Percentiles rank a stretch among this genome's conserved stretches.
These are phyloP conservation scores for Zanthoxylum bungeanum DNA, from an alignment of 345 rosid genomes.

Conservation along the genomic window DNA sequence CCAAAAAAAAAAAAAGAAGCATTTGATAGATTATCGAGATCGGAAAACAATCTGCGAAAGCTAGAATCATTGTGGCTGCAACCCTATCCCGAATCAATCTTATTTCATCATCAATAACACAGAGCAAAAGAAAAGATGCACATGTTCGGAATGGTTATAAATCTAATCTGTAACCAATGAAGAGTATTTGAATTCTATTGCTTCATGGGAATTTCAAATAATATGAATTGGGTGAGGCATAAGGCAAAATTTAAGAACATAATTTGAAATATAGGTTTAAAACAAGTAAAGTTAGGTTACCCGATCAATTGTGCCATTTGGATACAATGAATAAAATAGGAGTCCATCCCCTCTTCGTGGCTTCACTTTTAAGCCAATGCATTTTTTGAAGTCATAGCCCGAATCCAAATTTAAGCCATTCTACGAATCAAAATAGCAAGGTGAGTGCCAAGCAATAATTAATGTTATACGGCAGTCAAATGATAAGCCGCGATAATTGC, in stretches of 20 bases:
- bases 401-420: conserved; percentile 33
- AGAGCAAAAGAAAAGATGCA: not conserved
- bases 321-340: conserved; percentile 52
- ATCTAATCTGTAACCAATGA: not conserved
- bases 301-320: conserved; percentile 73
- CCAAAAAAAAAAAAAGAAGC: too few species aligned
- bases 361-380: conserved; percentile 70
- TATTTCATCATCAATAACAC: not conserved
- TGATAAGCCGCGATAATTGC: conserved; percentile 6
- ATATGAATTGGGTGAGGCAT: too few species aligned
- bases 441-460: not conserved
- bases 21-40: not conserved
- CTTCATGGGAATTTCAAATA: not conserved
- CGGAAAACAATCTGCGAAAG: not conserved
- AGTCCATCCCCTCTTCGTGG: conserved; percentile 77
- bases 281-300: conserved; percentile 26
- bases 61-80: not conserved
- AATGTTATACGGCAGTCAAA: not conserved
- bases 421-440: conserved; percentile 24
- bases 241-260: too few species aligned
- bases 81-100: not conserved
- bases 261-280: not conserved
- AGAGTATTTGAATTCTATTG: not conserved
- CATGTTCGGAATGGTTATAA: not conserved
- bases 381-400: conserved; percentile 58